Conservation (phyloP, 306 rosid genomes). For the Vachellia pachyceras region DNA sequence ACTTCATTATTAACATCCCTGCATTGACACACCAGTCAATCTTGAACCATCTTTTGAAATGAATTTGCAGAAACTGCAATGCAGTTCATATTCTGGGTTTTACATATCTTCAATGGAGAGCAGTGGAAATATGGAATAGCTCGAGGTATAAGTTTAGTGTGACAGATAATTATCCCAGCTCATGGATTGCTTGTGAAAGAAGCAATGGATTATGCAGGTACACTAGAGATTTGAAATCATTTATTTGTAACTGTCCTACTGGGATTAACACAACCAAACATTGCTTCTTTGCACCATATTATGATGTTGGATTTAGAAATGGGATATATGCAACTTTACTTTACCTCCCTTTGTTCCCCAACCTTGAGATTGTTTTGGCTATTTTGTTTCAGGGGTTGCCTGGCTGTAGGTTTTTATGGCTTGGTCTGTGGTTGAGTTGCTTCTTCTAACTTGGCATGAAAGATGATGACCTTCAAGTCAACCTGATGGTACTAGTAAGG, state of each 20-base stretch:
- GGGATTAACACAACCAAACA: slow-evolving; percentile 70
- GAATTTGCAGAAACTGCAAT: slow-evolving; percentile 74
- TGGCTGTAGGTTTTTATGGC: slow-evolving; percentile 47
- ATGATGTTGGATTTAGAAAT: slow-evolving; percentile 45
- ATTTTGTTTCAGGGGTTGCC: slow-evolving; percentile 50
- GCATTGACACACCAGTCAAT: slow-evolving; percentile 80
- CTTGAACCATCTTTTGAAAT: slow-evolving; percentile 73
- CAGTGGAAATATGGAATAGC: slow-evolving; percentile 88
- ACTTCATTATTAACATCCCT: slow-evolving; percentile 54
- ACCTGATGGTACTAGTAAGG: slow-evolving; percentile 7
- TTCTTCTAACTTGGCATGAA: slow-evolving; percentile 37
- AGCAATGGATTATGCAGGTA: slow-evolving; percentile 75
- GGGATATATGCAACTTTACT: too few relatives aligned
- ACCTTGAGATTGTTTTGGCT: slow-evolving; percentile 19
- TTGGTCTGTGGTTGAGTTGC: slow-evolving; percentile 39
- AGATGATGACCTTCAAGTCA: slow-evolving; percentile 22
- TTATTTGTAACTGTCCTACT: slow-evolving; percentile 74
- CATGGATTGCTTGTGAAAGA: slow-evolving; percentile 69
- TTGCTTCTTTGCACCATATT: slow-evolving; percentile 63
- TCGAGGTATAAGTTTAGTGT: slow-evolving; percentile 71
- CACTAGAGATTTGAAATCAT: slow-evolving; percentile 52
- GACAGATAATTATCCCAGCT: slow-evolving; percentile 63
- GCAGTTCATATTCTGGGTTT: slow-evolving; percentile 73
- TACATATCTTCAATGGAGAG: slow-evolving; percentile 69
- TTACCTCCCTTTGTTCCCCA: too few relatives aligned